Conservation (phyloP, 768 basidiomycete species). For the Kwoniella sp. region DNA sequence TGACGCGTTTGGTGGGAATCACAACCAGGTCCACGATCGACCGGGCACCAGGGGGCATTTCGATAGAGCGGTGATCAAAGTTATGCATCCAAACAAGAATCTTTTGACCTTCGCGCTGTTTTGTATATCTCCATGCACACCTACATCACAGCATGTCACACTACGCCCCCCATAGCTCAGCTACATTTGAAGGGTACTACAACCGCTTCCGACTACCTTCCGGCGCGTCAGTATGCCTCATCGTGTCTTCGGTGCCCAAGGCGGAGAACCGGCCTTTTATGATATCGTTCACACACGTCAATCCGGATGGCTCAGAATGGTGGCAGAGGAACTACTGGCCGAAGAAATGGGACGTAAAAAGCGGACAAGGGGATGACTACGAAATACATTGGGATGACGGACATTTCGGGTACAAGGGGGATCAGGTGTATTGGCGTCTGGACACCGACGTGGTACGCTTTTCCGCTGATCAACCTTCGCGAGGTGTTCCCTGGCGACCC, state of each 20-base stretch:
- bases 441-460: constrained; percentile 21
- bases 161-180: constrained; percentile 31
- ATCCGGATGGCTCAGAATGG: constrained; percentile 10
- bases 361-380: constrained; percentile 16
- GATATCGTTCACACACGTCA: constrained; percentile 36
- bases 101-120: too few relatives aligned
- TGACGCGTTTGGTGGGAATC: neutral
- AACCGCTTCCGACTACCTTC: constrained; percentile 42
- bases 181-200: constrained; percentile 43
- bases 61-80: too few relatives aligned
- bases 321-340: constrained; percentile 34
- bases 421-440: constrained; percentile 20
- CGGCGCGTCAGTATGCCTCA: constrained; percentile 37
- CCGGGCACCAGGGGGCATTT: too few relatives aligned
- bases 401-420: constrained; percentile 23
- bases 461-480: neutral
- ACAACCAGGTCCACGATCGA: too few relatives aligned
- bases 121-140: neutral
- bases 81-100: too few relatives aligned
- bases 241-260: constrained; percentile 40
- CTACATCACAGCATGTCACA: constrained; percentile 18
- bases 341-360: constrained; percentile 15
- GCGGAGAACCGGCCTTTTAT: constrained; percentile 22
- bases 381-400: constrained; percentile 32
- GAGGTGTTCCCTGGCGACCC: constrained; percentile 32